These are phyloP conservation scores for Dothistroma septosporum DNA, from an alignment of 2,329 filamentous ascomycete species.

Conservation along the genomic window DNA sequence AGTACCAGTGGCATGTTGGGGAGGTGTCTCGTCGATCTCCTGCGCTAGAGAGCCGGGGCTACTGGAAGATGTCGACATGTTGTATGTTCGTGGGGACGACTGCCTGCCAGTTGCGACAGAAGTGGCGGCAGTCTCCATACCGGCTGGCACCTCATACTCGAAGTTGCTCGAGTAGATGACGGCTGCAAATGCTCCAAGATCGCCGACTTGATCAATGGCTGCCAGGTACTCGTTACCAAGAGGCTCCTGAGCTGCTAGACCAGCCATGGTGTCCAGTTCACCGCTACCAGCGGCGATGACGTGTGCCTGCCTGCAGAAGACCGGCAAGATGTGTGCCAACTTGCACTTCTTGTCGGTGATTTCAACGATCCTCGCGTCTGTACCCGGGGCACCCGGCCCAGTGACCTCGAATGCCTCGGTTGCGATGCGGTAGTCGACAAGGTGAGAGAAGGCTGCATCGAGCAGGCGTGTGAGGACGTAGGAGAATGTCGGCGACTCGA, in stretches of 20 bases:
- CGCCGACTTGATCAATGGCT: constrained; percentile 70
- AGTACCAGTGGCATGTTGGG: constrained; percentile 10
- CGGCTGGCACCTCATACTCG: constrained; percentile 47
- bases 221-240: constrained; percentile 48
- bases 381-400: constrained; percentile 35
- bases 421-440: constrained; percentile 79
- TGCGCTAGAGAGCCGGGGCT: constrained; percentile 16
- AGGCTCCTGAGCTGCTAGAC: constrained; percentile 27
- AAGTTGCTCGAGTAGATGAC: constrained; percentile 85
- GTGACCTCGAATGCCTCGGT: constrained; percentile 67
- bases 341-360: constrained; percentile 56
- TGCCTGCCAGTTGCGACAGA: constrained; percentile 4
- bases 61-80: constrained; percentile 7
- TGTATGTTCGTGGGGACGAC: background rate
- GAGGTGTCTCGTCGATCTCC: constrained; percentile 13
- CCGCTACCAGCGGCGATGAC: constrained; percentile 73
- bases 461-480: constrained; percentile 82
- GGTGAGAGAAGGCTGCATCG: constrained; percentile 77
- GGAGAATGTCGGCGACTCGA: constrained; percentile 87
- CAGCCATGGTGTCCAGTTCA: constrained; percentile 50
- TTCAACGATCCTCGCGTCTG: constrained; percentile 52
- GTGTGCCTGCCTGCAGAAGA: constrained; percentile 87
- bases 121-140: background rate
- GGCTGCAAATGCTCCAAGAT: constrained; percentile 78
- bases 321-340: constrained; percentile 83